Conservation (phyloP, 768 basidiomycete genomes). For the Lentinula sp. region DNA sequence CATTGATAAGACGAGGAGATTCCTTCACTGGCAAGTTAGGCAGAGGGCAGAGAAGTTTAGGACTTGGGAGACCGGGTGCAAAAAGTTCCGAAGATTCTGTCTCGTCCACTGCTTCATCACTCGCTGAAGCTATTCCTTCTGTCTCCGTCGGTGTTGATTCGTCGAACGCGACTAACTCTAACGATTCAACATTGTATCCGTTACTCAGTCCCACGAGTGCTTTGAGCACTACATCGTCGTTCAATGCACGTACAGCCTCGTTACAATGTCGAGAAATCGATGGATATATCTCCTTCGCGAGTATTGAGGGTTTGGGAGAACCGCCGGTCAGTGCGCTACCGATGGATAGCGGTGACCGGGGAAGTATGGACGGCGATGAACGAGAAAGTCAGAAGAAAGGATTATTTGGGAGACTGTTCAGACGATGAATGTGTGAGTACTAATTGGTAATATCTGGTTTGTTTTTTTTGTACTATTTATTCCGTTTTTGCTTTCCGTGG, state of each 20-base stretch:
- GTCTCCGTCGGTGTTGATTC: neutral
- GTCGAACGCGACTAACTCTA: neutral
- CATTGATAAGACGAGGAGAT: neutral
- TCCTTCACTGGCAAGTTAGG: neutral
- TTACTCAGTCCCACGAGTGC: neutral
- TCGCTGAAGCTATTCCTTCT: neutral
- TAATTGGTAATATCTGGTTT: neutral
- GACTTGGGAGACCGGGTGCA: neutral
- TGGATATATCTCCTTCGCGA: neutral
- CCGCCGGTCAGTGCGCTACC: neutral
- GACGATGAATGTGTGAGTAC: neutral
- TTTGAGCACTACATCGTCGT: neutral
- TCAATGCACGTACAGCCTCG: constrained; percentile 5
- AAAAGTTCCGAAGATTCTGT: neutral
- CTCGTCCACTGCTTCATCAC: neutral
- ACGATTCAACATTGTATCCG: neutral
- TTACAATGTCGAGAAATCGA: neutral
- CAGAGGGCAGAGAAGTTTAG: neutral
- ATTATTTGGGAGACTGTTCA: constrained; percentile 1
- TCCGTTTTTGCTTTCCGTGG: neutral
- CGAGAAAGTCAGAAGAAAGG: neutral
- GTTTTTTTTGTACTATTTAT: neutral
- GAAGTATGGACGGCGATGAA: neutral
- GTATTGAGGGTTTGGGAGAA: constrained; percentile 1
- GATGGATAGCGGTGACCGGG: neutral